Evolutionary conservation across 495 filamentous ascomycete genomes (phyloP).

Genomic region (Neurospora tetraspora): DNA sequence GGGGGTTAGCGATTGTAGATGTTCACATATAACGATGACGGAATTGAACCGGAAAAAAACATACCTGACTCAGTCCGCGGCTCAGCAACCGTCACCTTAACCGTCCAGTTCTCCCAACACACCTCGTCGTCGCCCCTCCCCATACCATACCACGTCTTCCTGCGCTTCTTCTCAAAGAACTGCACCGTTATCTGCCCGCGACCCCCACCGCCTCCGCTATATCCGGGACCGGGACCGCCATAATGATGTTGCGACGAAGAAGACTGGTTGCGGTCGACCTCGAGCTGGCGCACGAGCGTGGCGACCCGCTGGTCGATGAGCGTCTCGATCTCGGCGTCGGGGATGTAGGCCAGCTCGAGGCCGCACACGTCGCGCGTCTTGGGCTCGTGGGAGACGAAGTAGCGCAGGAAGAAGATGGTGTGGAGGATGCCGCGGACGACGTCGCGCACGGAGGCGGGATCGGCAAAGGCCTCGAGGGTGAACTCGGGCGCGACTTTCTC

Average conservation of each 20-base stretch:
- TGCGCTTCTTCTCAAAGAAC: conserved; percentile 87
- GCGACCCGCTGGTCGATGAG: conserved; percentile 81
- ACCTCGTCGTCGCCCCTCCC: conserved; percentile 71
- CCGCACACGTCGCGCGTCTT: conserved; percentile 83
- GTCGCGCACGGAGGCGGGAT: conserved; percentile 74
- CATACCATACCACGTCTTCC: conserved; percentile 74
- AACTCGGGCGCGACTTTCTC: conserved; percentile 63
- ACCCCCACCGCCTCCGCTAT: conserved; percentile 26
- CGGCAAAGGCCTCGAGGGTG: conserved; percentile 74
- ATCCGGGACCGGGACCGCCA: conserved; percentile 2
- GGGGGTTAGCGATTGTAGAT: not conserved
- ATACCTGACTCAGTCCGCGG: conserved; percentile 81
- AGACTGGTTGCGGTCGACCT: conserved; percentile 32
- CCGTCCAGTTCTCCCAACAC: conserved; percentile 91
- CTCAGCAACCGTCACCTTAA: conserved; percentile 84
- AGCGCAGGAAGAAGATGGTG: conserved; percentile 98
- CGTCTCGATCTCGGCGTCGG: conserved; percentile 83
- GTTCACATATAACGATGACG: not conserved
- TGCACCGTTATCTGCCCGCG: conserved; percentile 77
- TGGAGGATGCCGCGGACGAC: conserved; percentile 91
- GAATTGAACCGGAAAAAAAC: conserved; percentile 19
- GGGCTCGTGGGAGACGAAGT: conserved; percentile 81
- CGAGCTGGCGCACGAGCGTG: conserved; percentile 59
- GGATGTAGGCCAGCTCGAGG: conserved; percentile 78
- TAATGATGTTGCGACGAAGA: conserved; percentile 8